Conservation (phyloP, 2,329 filamentous ascomycete genomes). For the Alternaria sp. region DNA sequence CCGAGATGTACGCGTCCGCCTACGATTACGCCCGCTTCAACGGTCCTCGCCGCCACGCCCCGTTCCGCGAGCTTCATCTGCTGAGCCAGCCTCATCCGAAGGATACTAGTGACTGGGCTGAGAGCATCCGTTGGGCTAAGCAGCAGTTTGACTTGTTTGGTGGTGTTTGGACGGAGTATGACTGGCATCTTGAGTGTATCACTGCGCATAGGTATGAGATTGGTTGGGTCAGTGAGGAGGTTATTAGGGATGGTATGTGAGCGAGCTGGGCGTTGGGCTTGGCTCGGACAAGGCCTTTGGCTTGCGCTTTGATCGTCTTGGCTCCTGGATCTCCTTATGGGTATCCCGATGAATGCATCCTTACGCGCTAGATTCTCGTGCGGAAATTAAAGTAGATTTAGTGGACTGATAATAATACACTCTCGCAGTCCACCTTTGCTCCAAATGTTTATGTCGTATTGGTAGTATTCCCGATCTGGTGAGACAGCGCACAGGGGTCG, state of each 20-base stretch:
- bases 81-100: slow-evolving; percentile 20
- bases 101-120: slow-evolving; percentile 37
- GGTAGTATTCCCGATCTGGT: too few relatives aligned
- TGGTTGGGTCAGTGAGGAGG: slow-evolving; percentile 36
- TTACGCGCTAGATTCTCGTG: too few relatives aligned
- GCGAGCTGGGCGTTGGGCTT: not conserved
- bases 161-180: slow-evolving; percentile 37
- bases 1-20: slow-evolving; percentile 21
- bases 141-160: slow-evolving; percentile 32
- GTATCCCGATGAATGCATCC: too few relatives aligned
- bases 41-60: slow-evolving; percentile 23
- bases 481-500: too few relatives aligned
- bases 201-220: slow-evolving; percentile 20
- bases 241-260: slow-evolving; percentile 7
- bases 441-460: too few relatives aligned
- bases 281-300: rapidly evolving
- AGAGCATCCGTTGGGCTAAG: slow-evolving; percentile 44
- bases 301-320: rapidly evolving
- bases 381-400: too few relatives aligned
- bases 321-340: not conserved
- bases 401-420: too few relatives aligned
- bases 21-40: slow-evolving; percentile 23
- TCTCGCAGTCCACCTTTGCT: too few relatives aligned
- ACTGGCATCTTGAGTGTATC: slow-evolving; percentile 31
- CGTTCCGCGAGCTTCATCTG: slow-evolving; percentile 36